A percentile compares a stretch with the other conserved stretches of the same genome.
These are phyloP conservation scores for Lactarius sanguifluus DNA, from an alignment of 768 basidiomycete genomes.

Conservation along the genomic window DNA sequence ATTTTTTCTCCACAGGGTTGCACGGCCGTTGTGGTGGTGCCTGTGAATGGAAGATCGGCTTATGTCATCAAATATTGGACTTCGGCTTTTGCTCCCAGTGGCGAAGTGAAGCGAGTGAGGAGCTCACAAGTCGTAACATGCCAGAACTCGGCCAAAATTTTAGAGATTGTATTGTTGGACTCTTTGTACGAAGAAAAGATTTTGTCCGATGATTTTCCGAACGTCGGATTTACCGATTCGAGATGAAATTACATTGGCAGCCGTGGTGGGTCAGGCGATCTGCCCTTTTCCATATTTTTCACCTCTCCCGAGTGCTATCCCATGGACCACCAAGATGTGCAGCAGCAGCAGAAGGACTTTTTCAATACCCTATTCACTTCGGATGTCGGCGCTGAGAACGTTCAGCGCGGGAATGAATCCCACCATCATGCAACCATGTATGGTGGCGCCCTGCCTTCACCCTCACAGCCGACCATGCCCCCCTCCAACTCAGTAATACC, in stretches of 20 bases:
- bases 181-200: background rate
- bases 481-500: constrained; percentile 27
- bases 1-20: constrained; percentile 41
- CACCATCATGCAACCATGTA: constrained; percentile 26
- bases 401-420: constrained; percentile 28
- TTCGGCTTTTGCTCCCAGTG: background rate
- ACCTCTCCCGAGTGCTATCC: background rate
- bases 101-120: background rate
- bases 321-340: constrained; percentile 27
- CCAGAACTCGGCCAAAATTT: background rate
- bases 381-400: constrained; percentile 26
- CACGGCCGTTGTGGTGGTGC: constrained; percentile 33
- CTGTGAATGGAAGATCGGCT: constrained; percentile 44
- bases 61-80: background rate
- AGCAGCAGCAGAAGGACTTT: constrained; percentile 33
- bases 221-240: constrained; percentile 17
- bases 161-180: background rate
- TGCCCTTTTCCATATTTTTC: constrained; percentile 2
- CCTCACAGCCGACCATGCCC: constrained; percentile 27
- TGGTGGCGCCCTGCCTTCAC: constrained; percentile 25
- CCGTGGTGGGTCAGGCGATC: background rate
- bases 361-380: constrained; percentile 34
- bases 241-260: constrained; percentile 11
- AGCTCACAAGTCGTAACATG: background rate
- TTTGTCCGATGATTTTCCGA: constrained; percentile 18